Evolutionary conservation across 495 filamentous ascomycete genomes (phyloP).

Genomic region (Mycothermus thermophilus): DNA sequence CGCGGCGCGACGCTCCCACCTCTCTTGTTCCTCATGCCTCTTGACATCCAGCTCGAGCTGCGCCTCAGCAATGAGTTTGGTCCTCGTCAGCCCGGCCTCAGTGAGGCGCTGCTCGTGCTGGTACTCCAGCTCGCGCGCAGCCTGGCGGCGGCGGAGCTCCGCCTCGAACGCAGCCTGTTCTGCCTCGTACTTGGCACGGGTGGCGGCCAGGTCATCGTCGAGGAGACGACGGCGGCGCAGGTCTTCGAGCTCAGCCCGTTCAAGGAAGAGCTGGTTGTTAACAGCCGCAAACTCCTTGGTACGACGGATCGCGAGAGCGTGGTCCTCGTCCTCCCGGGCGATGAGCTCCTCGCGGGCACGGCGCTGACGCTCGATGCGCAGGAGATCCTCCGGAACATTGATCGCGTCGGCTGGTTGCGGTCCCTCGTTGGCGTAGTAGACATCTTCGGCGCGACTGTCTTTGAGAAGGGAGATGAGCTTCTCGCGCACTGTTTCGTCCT

Average conservation of each 20-base stretch:
- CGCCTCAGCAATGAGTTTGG: constrained; percentile 25
- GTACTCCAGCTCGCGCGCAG: constrained; percentile 18
- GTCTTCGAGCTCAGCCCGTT: constrained; percentile 33
- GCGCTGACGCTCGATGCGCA: constrained; percentile 30
- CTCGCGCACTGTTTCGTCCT: constrained; percentile 15
- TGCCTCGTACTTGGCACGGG: constrained; percentile 19
- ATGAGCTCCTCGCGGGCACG: constrained; percentile 24
- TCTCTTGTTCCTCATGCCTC: constrained; percentile 19
- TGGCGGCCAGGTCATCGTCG: constrained; percentile 22
- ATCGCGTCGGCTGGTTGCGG: constrained; percentile 31
- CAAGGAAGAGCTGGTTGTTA: constrained; percentile 29
- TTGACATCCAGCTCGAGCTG: constrained; percentile 25
- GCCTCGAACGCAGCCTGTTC: constrained; percentile 16
- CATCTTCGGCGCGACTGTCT: constrained; percentile 30
- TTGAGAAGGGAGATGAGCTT: constrained; percentile 28
- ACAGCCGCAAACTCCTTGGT: constrained; percentile 29
- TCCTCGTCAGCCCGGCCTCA: constrained; percentile 25
- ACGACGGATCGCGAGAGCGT: constrained; percentile 22
- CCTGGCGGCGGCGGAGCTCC: constrained; percentile 12
- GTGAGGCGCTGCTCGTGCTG: constrained; percentile 26
- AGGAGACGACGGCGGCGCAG: constrained; percentile 23
- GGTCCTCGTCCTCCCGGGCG: constrained; percentile 24
- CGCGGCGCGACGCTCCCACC: constrained; percentile 26
- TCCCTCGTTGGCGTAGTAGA: constrained; percentile 34
- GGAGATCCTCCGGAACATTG: constrained; percentile 30